Conservation (phyloP, 805 yeast species). For the Wickerhamiella slavikovae region DNA sequence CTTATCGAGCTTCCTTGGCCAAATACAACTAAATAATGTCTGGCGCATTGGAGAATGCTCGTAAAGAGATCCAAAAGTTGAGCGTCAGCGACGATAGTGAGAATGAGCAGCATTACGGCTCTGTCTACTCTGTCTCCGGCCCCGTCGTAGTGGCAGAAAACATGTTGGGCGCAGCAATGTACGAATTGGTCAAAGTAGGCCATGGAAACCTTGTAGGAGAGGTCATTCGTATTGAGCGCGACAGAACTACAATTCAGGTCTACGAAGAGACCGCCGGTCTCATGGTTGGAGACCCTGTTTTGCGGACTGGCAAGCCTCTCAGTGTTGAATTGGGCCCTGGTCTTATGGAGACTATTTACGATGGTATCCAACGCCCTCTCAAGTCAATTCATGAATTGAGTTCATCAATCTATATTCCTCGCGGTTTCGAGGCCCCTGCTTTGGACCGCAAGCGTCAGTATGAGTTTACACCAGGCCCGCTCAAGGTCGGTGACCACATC, state of each 20-base stretch:
- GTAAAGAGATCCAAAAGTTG: constrained; percentile 75
- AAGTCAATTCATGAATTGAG: constrained; percentile 75
- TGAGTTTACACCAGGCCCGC: constrained; percentile 62
- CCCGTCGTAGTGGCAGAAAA: constrained; percentile 96
- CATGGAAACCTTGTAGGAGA: constrained; percentile 95
- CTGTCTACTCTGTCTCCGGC: constrained; percentile 86
- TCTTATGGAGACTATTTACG: constrained; percentile 95
- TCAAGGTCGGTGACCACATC: constrained; percentile 90
- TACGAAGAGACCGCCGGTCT: constrained; percentile 99
- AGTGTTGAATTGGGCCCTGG: constrained; percentile 99
- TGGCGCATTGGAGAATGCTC: constrained; percentile 62
- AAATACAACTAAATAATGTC: constrained; percentile 1
- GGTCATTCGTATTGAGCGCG: constrained; percentile 90
- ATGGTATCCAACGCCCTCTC: constrained; percentile 98
- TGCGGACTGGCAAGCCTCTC: constrained; percentile 96
- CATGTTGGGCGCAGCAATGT: constrained; percentile 99
- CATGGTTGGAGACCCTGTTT: constrained; percentile 96
- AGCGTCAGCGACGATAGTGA: constrained; percentile 47
- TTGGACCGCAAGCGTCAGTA: constrained; percentile 61
- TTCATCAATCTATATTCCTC: constrained; percentile 89
- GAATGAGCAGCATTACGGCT: constrained; percentile 52
- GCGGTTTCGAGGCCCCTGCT: constrained; percentile 97
- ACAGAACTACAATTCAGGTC: constrained; percentile 95
- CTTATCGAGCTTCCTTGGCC: no score
- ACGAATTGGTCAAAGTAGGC: constrained; percentile 95